Base-by-base conservation (phyloP, 2,329 filamentous ascomycete species). In the Pseudocercospora crystallina region DNA sequence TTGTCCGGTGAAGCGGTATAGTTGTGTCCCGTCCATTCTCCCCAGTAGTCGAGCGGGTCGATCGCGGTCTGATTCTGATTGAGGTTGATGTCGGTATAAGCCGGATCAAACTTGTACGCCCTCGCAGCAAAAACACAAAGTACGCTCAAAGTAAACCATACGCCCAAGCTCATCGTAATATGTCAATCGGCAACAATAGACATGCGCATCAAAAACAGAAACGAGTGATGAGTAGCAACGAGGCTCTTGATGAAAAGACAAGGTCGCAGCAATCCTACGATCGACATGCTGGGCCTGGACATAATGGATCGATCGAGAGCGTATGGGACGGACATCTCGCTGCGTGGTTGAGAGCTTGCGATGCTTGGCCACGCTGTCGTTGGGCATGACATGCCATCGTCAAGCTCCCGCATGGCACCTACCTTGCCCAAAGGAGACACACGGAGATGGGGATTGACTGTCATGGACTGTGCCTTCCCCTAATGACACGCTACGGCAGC, bases 41-140 rank as follows among this genome's bases (percentile, higher is more conserved):
- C 79, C 64, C 71, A 79, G 63, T 84, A 85, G 39, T 85, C 75
- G 33, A 78, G 65, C 2, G 82, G 80, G 43, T 76, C 62, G 8
- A 63, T 74, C 9, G 82, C 80, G 35, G 70, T 69, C 59, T 76
- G 62, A 61, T 84, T 84, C 53, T 74, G 71, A 63, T 85, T 85
- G 54, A 85, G 70, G 59, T 84, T 85, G 65, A 75, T 83, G 37
- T 75, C 72, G 43, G 73, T 69, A 40, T 78, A 69, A 8, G 67
- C 65, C 32, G 74, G 70, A 52, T 79, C 75, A 54, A 79, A 81
- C 33, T 48, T 47, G 47, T 57, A 57, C 17, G 47, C 47, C 9
- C 14, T 45, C 14, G 34, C 26, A 13, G 17, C 26, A 35, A 41
- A n/a, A 50, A 39, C 26, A 44, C 17, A 20, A 43, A 50, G 35